These are phyloP conservation scores for Nothomitra cinnamomea DNA, from an alignment of 2,329 filamentous ascomycete species.

Conservation along the genomic window DNA sequence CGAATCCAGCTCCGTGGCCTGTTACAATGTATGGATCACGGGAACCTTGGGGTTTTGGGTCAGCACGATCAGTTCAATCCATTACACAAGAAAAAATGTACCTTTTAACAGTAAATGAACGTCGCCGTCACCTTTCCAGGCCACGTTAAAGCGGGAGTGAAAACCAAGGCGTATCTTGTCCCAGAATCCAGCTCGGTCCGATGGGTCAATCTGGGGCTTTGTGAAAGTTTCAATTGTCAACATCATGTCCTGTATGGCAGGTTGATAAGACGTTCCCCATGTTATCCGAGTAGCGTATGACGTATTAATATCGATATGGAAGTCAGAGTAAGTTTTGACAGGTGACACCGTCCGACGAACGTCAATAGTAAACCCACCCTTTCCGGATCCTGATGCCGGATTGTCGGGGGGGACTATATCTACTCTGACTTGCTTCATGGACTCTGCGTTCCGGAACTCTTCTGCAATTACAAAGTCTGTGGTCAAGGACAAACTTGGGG, in stretches of 20 bases:
- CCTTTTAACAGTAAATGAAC: conserved; percentile 87
- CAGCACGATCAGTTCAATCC: background rate
- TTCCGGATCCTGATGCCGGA: conserved; percentile 34
- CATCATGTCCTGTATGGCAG: conserved; percentile 99
- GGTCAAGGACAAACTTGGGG: conserved; percentile 68
- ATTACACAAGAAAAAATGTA: conserved; percentile 16
- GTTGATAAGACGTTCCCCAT: conserved; percentile 95
- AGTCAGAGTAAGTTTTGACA: conserved; percentile 92
- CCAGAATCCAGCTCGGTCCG: conserved; percentile 93
- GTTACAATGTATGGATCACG: conserved; percentile 89
- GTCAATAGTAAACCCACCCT: conserved; percentile 62
- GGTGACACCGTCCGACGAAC: conserved; percentile 83
- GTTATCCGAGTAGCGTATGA: conserved; percentile 82
- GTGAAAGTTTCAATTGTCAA: conserved; percentile 97
- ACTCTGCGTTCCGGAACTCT: conserved; percentile 69
- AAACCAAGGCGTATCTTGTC: conserved; percentile 93
- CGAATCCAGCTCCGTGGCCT: conserved; percentile 80
- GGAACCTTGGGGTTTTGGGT: conserved; percentile 31
- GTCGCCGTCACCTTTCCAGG: conserved; percentile 92
- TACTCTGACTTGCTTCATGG: conserved; percentile 62
- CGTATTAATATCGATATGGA: conserved; percentile 83
- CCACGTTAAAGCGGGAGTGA: conserved; percentile 74
- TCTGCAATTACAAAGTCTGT: conserved; percentile 94
- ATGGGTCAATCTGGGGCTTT: conserved; percentile 84
- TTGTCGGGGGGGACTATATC: conserved; percentile 62